These are phyloP conservation scores for Alternaria incomplexa DNA, from an alignment of 2,329 filamentous ascomycete genomes.

Conservation along the genomic window DNA sequence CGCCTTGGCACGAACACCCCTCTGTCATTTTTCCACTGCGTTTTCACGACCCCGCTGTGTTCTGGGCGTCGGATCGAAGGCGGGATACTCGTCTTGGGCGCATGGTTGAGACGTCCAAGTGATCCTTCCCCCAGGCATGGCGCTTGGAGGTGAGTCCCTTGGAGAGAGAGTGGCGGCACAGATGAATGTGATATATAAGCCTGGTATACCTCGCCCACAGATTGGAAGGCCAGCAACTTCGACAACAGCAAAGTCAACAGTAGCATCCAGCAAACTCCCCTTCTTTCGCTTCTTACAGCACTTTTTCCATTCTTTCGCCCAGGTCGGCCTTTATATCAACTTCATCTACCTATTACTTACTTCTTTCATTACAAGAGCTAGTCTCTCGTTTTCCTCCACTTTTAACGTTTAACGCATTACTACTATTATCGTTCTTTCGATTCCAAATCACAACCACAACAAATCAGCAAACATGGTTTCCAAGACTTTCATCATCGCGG, in stretches of 20 bases:
- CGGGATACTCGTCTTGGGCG: slow-evolving; percentile 13
- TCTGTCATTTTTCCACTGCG: slow-evolving; percentile 26
- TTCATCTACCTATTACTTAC: slow-evolving; percentile 8
- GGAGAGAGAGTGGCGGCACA: background rate
- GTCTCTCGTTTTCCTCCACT: slow-evolving; percentile 31
- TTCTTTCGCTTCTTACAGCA: slow-evolving; percentile 18
- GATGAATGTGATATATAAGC: slow-evolving; percentile 37
- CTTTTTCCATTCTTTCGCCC: slow-evolving; percentile 35
- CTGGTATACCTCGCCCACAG: slow-evolving; percentile 5
- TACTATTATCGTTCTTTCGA: background rate
- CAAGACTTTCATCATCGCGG: slow-evolving; percentile 39
- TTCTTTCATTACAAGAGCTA: slow-evolving; percentile 38
- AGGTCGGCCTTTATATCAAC: slow-evolving; percentile 34
- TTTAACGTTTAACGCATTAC: background rate
- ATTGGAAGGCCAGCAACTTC: slow-evolving; percentile 34
- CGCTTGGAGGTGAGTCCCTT: slow-evolving; percentile 14
- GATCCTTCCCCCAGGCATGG: slow-evolving; percentile 20
- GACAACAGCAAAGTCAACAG: slow-evolving; percentile 23
- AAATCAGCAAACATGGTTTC: slow-evolving; percentile 39
- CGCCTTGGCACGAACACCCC: slow-evolving; percentile 30
- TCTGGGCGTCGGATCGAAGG: slow-evolving; percentile 13
- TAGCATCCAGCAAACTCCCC: slow-evolving; percentile 26
- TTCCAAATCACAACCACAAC: background rate
- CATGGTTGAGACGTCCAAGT: slow-evolving; percentile 37
- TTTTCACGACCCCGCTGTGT: slow-evolving; percentile 8